Evolutionary conservation across 1,284 basidiomycete genomes (phyloP), one percentile per base, ranked within the genome.

Genomic region (Takashimella tepidaria): DNA sequence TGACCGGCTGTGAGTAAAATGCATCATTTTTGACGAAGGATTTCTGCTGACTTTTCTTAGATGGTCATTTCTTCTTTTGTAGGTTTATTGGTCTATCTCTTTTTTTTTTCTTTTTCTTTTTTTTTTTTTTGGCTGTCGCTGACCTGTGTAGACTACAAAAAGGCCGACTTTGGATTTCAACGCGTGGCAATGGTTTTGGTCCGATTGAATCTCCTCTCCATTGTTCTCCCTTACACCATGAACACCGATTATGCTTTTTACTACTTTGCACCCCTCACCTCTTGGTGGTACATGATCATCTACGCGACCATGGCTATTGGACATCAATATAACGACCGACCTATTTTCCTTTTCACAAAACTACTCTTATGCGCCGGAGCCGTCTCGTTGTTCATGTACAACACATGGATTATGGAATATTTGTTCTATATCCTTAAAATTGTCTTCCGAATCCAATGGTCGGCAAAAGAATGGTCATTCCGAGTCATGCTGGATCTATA

Each of bases 221-320:
- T 92, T 47, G 77, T 85, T 13, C 79, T 93, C 42, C 86, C 87
- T 5, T 93, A 92, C 76, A 82, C 84, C 49, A 92, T 93, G 89
- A 84, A 92, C 77, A 91, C 88, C 56, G 81, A 90, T 75, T 95
- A 92, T 72, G 82, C 89, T 58, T 88, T 84, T 51, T 91, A 92
- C 74, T 91, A 92, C 74, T 91, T 92, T 69, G 82, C 89, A 3
- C 88, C 88, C 6, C 78, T 91, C 60, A 87, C 89, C 22, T 85
- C 62, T 22, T 74, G 70, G 69, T 75, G 73, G 72, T 93, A 87
- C 75, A 75, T 90, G 54, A 82, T 92, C 78, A 84, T 92, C 69
- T 92, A 89, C 77, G 76, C 74, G 45, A 92, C 89, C 42, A 84
- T 93, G 81, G 79, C 79, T 50, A 64, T 84, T 44, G 89, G 86